Evolutionary conservation across 1,284 basidiomycete genomes (phyloP).

Genomic region (Hemileia vastatrix): DNA sequence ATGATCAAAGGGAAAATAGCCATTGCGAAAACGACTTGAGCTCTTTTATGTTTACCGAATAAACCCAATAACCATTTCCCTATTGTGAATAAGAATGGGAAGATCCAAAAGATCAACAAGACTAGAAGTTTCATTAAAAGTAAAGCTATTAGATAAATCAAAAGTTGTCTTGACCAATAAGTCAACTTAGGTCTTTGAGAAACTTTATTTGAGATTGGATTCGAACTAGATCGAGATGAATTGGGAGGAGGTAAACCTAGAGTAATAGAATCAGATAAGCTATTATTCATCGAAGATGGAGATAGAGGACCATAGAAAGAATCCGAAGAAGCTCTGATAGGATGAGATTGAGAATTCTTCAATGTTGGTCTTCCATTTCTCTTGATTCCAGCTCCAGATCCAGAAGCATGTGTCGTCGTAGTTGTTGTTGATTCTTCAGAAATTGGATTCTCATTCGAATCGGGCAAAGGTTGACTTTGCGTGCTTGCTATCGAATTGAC

Average conservation of each 20-base stretch:
- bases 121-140: no score
- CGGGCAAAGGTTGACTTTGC: not conserved
- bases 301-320: not conserved
- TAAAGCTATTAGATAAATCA: no score
- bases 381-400: not conserved
- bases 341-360: not conserved
- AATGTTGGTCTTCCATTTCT: not conserved
- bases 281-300: not conserved
- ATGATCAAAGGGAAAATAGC: slow-evolving; percentile 40
- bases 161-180: no score
- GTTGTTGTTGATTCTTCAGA: not conserved
- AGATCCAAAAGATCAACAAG: no score
- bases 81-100: no score
- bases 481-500: not conserved
- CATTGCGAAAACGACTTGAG: no score
- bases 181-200: no score
- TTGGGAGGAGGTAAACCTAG: no score
- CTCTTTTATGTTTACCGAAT: no score
- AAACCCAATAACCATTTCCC: no score
- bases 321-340: not conserved
- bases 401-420: slow-evolving; percentile 3
- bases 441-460: not conserved
- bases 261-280: not conserved
- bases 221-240: no score
- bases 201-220: no score